Percentiles rank a stretch among this genome's conserved stretches.
These are phyloP conservation scores for Fragaria nilgerrensis DNA, from an alignment of 306 rosid species.

Conservation along the genomic window DNA sequence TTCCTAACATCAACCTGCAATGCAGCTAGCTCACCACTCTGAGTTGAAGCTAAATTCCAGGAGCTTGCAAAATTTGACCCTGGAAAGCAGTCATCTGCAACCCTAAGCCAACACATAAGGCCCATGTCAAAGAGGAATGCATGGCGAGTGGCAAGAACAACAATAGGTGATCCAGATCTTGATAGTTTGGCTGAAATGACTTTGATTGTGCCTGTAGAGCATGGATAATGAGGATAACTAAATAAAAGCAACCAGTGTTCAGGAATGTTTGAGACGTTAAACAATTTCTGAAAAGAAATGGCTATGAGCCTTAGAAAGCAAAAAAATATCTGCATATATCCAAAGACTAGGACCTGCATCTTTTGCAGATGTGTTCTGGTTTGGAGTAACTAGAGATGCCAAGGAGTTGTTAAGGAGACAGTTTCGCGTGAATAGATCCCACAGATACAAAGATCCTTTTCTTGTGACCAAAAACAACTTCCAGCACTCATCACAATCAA, in stretches of 20 bases:
- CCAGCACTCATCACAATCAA: conserved; percentile 93
- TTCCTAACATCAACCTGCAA: conserved; percentile 96
- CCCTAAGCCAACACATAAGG: conserved; percentile 95
- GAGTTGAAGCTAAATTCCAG: conserved; percentile 88
- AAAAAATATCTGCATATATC: not conserved
- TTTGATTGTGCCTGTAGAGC: conserved; percentile 60
- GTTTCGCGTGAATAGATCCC: conserved; percentile 74
- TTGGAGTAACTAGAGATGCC: conserved; percentile 64
- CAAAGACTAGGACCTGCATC: conserved; percentile 58
- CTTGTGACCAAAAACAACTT: conserved; percentile 83
- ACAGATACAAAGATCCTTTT: conserved; percentile 73
- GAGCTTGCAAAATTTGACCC: conserved; percentile 97
- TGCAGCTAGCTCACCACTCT: conserved; percentile 89
- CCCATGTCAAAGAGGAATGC: conserved; percentile 87
- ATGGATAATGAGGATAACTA: conserved; percentile 5
- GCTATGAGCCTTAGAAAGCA: not conserved
- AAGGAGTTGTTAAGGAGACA: conserved; percentile 83
- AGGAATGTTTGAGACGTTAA: not conserved
- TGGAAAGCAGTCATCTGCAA: conserved; percentile 97
- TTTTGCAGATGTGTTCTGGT: conserved; percentile 53
- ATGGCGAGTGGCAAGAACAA: conserved; percentile 88
- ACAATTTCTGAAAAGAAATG: conserved; percentile 3
- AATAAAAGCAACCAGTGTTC: not conserved
- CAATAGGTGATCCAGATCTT: conserved; percentile 70
- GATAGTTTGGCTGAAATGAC: conserved; percentile 82